A percentile compares a stretch with the other conserved stretches of the same genome.
Evolutionary conservation across 2,329 filamentous ascomycete species (phyloP).

Genomic region (Calcarisporium arbuscula): DNA sequence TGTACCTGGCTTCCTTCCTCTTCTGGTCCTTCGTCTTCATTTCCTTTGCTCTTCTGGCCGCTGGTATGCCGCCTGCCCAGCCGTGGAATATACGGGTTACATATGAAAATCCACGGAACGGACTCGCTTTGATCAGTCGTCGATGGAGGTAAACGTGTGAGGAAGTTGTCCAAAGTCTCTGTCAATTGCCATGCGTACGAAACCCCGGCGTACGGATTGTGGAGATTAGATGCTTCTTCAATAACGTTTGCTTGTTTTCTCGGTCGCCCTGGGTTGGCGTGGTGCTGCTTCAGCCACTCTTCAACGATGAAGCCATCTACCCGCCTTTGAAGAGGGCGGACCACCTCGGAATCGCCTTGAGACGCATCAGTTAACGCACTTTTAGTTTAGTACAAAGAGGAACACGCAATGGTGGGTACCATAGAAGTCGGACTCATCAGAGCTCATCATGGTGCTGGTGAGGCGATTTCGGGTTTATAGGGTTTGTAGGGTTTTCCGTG

Average conservation of each 20-base stretch:
- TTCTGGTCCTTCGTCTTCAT: constrained; percentile 43
- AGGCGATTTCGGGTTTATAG: no score
- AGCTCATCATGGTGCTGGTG: constrained; percentile 25
- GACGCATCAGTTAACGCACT: background rate
- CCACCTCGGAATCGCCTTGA: constrained; percentile 50
- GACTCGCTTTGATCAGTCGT: constrained; percentile 42
- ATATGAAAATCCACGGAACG: constrained; percentile 67
- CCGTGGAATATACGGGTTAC: constrained; percentile 51
- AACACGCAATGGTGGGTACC: constrained; percentile 26
- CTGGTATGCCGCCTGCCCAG: constrained; percentile 24
- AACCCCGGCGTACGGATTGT: constrained; percentile 54
- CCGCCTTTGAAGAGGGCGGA: constrained; percentile 40
- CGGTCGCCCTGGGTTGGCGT: constrained; percentile 19
- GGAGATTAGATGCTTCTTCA: constrained; percentile 27
- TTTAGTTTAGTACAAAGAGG: background rate
- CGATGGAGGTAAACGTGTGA: constrained; percentile 61
- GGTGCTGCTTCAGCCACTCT: constrained; percentile 32
- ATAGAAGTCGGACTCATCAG: constrained; percentile 51
- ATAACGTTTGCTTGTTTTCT: constrained; percentile 12
- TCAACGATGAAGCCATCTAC: constrained; percentile 43
- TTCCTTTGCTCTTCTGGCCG: constrained; percentile 33
- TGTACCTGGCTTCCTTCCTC: constrained; percentile 38
- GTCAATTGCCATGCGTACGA: constrained; percentile 54
- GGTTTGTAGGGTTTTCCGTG: no score
- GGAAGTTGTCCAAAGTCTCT: constrained; percentile 60